phyloP scores from a whole-genome alignment of 345 rosid species.

The Turritis glabra region DNA sequence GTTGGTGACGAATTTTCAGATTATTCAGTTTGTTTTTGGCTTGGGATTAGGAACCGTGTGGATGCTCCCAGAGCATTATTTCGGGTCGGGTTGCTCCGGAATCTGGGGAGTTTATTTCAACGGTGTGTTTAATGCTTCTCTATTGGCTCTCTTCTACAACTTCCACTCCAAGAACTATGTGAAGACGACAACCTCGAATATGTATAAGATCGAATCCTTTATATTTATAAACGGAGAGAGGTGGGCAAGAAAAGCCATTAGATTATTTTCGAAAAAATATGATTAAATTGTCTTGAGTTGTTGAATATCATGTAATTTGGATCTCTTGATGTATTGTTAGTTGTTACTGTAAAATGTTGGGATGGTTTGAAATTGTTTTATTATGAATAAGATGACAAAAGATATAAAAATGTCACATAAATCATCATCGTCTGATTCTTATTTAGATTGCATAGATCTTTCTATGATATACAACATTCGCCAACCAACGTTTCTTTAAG shows the following conservation, averaged over 20 bases:
- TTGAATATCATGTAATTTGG: background rate
- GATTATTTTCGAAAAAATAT: background rate
- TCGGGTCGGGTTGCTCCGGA: constrained; percentile 65
- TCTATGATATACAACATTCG: background rate
- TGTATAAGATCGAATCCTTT: background rate
- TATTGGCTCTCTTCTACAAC: constrained; percentile 60
- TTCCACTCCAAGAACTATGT: constrained; percentile 61
- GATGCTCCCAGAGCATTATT: constrained; percentile 54
- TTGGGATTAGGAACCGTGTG: constrained; percentile 41
- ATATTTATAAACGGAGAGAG: background rate
- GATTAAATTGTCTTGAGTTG: background rate
- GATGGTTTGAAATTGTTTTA: background rate
- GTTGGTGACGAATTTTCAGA: constrained; percentile 70
- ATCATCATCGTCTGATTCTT: background rate
- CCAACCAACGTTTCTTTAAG: background rate
- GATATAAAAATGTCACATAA: background rate
- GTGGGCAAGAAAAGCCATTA: background rate
- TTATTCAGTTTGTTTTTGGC: constrained; percentile 70
- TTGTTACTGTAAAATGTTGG: background rate
- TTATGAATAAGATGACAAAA: constrained; percentile 10
- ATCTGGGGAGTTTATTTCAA: constrained; percentile 63
- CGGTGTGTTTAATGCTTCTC: constrained; percentile 60
- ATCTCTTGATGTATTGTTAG: background rate
- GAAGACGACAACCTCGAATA: background rate
- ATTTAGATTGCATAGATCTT: background rate